Base-by-base conservation (phyloP, 306 rosid genomes). In the Casuarina glauca region DNA sequence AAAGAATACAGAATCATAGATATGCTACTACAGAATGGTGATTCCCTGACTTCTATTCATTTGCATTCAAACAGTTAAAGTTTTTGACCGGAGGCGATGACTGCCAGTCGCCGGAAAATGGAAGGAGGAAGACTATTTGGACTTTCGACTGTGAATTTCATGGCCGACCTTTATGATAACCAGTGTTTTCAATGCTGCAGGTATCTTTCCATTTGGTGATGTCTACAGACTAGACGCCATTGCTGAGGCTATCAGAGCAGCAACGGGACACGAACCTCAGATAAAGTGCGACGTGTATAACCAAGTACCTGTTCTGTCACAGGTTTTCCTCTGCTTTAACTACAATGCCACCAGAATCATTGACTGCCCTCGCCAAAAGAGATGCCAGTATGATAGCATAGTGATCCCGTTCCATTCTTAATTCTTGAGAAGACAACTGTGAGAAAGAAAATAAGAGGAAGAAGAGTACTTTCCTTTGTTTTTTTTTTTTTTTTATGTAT, bases 321-420 rank as follows among this genome's bases (percentile, higher is more conserved):
- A 73, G 38, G 53, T 79, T 15, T 79, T 73, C 74, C 73, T 73
- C 45, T 79, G 82, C 54, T 79, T 79, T 68, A 38, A 79, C 45
- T 46, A 49, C 53, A 79, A 36, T 61, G 69, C 82, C 36, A 73
- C 70, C 10, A 19, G 51, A 3, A 73, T 79, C 41, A 54, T 79
- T 12, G 78, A 79, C 48, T 79, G 82, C 39, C 82, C 82, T 3
- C 13, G 4, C 2, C 52, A 50, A 10, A 41, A 38, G 76, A 63
- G 82, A 73, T 79, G 82, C 73, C 61, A 53, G 5, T 42, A 49
- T 16, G 74, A 64, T 16, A 60, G 60, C 3, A 1, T 79, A 43
- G 15, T 73, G 55, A 72, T 79, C 61, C 82, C 82, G 42, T 79
- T 6, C 61, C 12, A 13, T 35, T 2, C 58, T 79, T 79, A 41